Evolutionary conservation across 2,329 filamentous ascomycete species (phyloP).

Genomic region (Colletotrichum coccodes): DNA sequence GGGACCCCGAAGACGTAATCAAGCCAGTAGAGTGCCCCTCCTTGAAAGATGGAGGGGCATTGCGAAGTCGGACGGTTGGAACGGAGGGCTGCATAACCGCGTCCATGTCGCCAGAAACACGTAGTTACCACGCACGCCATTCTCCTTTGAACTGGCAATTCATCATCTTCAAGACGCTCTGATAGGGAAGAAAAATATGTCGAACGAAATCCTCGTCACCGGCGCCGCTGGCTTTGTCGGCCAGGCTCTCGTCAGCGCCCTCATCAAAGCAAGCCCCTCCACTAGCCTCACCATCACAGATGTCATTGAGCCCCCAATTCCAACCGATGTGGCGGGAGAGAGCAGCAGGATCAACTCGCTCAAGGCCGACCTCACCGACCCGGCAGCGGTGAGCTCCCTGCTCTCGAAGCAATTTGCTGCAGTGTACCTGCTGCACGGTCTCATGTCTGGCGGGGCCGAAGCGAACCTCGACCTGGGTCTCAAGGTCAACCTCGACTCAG

Average conservation of each 20-base stretch:
- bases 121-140: no score
- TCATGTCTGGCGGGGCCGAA: constrained; percentile 72
- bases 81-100: background rate
- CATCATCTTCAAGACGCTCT: background rate
- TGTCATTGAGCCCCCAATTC: constrained; percentile 62
- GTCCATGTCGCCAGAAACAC: background rate
- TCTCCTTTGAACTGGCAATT: no score
- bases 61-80: constrained; percentile 22
- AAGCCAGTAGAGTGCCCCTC: background rate
- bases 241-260: constrained; percentile 66
- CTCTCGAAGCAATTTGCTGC: constrained; percentile 49
- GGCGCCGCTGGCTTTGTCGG: constrained; percentile 74
- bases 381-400: constrained; percentile 41
- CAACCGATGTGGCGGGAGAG: constrained; percentile 46
- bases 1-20: constrained; percentile 6
- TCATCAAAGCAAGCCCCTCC: constrained; percentile 53
- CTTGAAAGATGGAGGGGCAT: background rate
- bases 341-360: constrained; percentile 37
- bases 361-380: constrained; percentile 46
- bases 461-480: constrained; percentile 65
- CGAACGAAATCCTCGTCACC: constrained; percentile 66
- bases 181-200: background rate
- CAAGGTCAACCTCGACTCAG: constrained; percentile 68
- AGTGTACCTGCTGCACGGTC: constrained; percentile 70
- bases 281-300: constrained; percentile 66